Percentiles rank a stretch among this genome's conserved stretches.
These are phyloP conservation scores for Pistacia vera DNA, from an alignment of 345 rosid species.

Conservation along the genomic window DNA sequence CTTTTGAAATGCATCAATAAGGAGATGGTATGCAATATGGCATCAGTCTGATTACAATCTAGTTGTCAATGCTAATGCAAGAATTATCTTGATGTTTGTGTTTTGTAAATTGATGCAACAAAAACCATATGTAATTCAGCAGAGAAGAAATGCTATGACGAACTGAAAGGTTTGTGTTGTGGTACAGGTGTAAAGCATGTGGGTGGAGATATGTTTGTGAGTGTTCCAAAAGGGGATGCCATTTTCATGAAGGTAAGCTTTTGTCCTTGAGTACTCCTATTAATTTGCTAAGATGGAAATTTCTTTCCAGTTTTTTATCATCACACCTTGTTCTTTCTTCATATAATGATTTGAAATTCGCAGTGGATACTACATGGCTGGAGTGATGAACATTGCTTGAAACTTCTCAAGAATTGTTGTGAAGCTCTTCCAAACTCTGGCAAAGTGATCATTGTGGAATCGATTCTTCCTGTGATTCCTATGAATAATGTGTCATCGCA, in stretches of 20 bases:
- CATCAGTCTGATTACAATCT: too few relatives aligned
- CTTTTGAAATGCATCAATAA: background rate
- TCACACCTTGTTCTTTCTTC: background rate
- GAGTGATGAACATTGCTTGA: slow-evolving; percentile 47
- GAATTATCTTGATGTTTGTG: too few relatives aligned
- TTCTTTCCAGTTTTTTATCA: background rate
- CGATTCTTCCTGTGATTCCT: slow-evolving; percentile 35
- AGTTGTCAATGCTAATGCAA: background rate
- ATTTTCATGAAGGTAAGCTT: slow-evolving; percentile 85
- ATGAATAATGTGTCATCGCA: slow-evolving; percentile 33
- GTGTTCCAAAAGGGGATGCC: slow-evolving; percentile 81
- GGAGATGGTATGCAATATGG: background rate
- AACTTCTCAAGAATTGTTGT: slow-evolving; percentile 48
- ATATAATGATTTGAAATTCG: background rate
- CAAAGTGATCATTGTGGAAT: slow-evolving; percentile 45
- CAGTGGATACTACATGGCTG: slow-evolving; percentile 50
- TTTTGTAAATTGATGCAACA: too few relatives aligned
- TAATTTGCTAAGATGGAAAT: background rate
- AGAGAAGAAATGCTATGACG: background rate
- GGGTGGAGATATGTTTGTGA: slow-evolving; percentile 88
- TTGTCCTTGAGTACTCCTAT: background rate
- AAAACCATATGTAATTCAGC: too few relatives aligned
- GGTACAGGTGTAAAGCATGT: slow-evolving; percentile 69
- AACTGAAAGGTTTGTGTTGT: background rate
- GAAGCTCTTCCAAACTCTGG: slow-evolving; percentile 42